A percentile compares a stretch with the other conserved stretches of the same genome.
These are phyloP conservation scores for Cutaneotrichosporon dermatis DNA, from an alignment of 1,284 basidiomycete genomes.

Conservation along the genomic window DNA sequence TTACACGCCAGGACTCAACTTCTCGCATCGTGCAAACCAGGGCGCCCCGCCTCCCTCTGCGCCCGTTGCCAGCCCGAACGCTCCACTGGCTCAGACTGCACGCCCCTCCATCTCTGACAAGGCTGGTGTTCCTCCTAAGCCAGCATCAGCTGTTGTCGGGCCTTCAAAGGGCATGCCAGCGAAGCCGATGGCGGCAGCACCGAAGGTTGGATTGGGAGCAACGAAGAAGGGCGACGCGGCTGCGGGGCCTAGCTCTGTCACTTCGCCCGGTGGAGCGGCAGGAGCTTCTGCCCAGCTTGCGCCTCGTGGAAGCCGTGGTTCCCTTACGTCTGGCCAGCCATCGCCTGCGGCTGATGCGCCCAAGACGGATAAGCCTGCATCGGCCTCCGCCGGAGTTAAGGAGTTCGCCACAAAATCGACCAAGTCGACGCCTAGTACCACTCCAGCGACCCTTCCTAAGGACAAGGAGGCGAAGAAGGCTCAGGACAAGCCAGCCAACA, in stretches of 20 bases:
- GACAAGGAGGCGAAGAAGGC: slow-evolving; percentile 53
- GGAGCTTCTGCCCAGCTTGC: not conserved
- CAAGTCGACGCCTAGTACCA: not conserved
- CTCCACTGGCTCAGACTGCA: not conserved
- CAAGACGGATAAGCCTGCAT: slow-evolving; percentile 11
- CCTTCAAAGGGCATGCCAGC: slow-evolving; percentile 13
- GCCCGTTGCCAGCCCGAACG: slow-evolving; percentile 38
- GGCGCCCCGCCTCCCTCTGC: slow-evolving; percentile 42
- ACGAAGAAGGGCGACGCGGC: not conserved
- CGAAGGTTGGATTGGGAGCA: not conserved
- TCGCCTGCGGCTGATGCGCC: not conserved
- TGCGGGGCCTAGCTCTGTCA: not conserved
- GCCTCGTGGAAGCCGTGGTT: not conserved
- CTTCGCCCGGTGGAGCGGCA: not conserved
- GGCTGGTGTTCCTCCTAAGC: slow-evolving; percentile 42
- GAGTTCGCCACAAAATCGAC: not conserved
- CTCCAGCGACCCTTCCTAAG: slow-evolving; percentile 53
- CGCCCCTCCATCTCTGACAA: not conserved
- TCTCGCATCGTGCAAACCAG: slow-evolving; percentile 55
- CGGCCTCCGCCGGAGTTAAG: not conserved
- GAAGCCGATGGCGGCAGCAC: slow-evolving; percentile 1
- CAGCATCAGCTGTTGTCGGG: slow-evolving; percentile 10
- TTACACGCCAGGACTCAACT: slow-evolving; percentile 74
- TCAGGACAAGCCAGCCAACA: not conserved
- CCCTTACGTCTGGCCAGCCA: not conserved